Evolutionary conservation across 768 basidiomycete genomes (phyloP), one percentile per base, ranked within the genome.

Genomic region (Rhodotorula taiwanensis): DNA sequence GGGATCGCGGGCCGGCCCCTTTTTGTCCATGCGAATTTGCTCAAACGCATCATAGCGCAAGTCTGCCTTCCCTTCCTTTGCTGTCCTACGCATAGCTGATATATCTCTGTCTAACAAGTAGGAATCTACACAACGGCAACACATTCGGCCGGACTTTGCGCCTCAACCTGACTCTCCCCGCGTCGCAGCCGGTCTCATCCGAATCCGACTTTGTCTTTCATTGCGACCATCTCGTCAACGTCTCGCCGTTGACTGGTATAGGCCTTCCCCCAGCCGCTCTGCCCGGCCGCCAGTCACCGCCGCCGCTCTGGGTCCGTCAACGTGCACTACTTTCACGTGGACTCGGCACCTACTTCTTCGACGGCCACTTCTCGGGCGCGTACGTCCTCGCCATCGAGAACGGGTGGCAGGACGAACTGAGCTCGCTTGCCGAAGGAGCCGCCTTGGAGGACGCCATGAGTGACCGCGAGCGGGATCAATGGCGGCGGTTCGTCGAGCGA

Each of bases 11-110:
- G 34, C 6, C 8, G 58, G 15, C 48, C 59, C 3, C 45, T 65
- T 25, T 74, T 79, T 58, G 74, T 78, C 0, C 78, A 78, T 63
- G 77, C 75, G 70, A 79, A 79, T 55, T 69, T 79, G 11, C 60
- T 79, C 47, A 79, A 79, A 60, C 75, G 77, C 62, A 76, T 71
- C 21, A 21, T 44, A 1, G 48, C 47, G 62, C 34, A 21, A 13
- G 23, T n/a, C 39, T 4, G 15, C 34, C 42, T 31, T 28, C 6
- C 28, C 20, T 42, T 59, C 30, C n/a, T n/a, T n/a, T n/a, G n/a
- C n/a, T n/a, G 15, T 28, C 20, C 45, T 20, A 4, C 18, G 25
- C n/a, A 28, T 20, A 27, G 0, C n/a, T 10, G 6, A 39, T 9
- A 18, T n/a, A 2, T 9, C n/a, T 56, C 33, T 39, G 60, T 4